Evolutionary conservation across 164 flowering plant species (phyloP).

Genomic region (Pachysandra terminalis): DNA sequence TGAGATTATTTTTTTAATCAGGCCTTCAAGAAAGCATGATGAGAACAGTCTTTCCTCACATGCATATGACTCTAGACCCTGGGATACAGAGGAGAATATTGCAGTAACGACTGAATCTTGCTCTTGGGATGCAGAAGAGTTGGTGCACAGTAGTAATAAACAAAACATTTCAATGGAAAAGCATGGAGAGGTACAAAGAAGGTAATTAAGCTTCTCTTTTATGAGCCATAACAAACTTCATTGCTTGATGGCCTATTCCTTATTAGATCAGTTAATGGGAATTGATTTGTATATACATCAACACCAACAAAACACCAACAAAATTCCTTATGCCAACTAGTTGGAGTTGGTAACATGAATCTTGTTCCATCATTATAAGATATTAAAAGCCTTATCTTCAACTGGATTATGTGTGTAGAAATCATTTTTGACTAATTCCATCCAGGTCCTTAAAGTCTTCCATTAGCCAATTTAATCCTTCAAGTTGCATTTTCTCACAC

Average conservation of each 20-base stretch:
- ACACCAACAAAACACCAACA: too few species aligned
- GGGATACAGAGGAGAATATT: slow-evolving; percentile 33
- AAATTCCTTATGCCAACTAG: too few species aligned
- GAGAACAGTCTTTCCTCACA: slow-evolving; percentile 27
- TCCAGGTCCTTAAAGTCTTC: too few species aligned
- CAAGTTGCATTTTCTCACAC: too few species aligned
- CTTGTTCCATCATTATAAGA: too few species aligned
- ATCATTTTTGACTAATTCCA: too few species aligned
- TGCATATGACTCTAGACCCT: slow-evolving; percentile 28
- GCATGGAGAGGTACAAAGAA: slow-evolving; percentile 24
- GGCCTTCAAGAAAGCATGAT: slow-evolving; percentile 31
- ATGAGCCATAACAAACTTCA: background rate
- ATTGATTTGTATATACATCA: too few species aligned
- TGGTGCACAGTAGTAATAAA: slow-evolving; percentile 46
- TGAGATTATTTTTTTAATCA: slow-evolving; percentile 20
- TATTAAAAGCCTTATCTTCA: too few species aligned
- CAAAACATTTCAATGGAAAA: slow-evolving; percentile 22
- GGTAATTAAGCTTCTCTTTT: slow-evolving; percentile 29
- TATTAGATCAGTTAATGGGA: background rate
- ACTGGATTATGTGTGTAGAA: too few species aligned
- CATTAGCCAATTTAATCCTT: too few species aligned
- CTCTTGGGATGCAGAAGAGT: slow-evolving; percentile 54
- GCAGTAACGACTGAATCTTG: slow-evolving; percentile 52
- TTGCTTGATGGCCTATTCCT: too few species aligned
- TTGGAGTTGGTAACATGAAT: too few species aligned